These are phyloP conservation scores for Pichia inconspicua DNA, from an alignment of 1,139 yeast genomes.

Conservation along the genomic window DNA sequence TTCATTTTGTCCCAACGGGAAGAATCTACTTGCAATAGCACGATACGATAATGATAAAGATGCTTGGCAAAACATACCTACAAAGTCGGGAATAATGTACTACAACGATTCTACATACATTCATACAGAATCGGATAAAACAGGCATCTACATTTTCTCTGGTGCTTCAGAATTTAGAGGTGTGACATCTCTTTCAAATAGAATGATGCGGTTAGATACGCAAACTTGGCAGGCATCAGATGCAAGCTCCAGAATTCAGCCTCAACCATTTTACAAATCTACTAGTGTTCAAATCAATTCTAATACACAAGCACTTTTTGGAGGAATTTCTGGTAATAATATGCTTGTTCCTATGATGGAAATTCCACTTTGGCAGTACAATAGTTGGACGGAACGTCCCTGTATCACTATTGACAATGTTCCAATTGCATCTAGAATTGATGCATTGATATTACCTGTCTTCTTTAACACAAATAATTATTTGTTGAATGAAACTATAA, in stretches of 20 bases:
- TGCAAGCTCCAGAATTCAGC: conserved; percentile 39
- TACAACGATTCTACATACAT: conserved; percentile 31
- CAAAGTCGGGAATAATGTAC: conserved; percentile 17
- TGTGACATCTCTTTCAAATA: conserved; percentile 27
- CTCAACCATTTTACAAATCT: conserved; percentile 45
- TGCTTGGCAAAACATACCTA: conserved; percentile 23
- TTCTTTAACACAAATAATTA: conserved; percentile 21
- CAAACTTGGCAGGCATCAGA: conserved; percentile 26
- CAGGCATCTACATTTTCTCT: conserved; percentile 41
- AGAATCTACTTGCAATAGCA: conserved; percentile 7
- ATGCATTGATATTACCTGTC: conserved; percentile 41
- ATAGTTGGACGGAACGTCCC: conserved; percentile 49
- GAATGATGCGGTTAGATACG: conserved; percentile 34
- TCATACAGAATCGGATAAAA: conserved; percentile 31
- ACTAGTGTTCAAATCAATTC: conserved; percentile 26
- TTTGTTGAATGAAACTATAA: conserved; percentile 15
- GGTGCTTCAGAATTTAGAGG: conserved; percentile 28
- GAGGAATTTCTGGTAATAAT: conserved; percentile 40
- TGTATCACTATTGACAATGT: conserved; percentile 24
- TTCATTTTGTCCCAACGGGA: conserved; percentile 19
- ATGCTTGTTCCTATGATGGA: conserved; percentile 60
- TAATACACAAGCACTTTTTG: conserved; percentile 38
- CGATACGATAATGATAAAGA: conserved; percentile 15
- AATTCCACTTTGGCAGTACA: conserved; percentile 51
- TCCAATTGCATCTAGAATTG: conserved; percentile 39